Evolutionary conservation across 768 basidiomycete genomes (phyloP).

Genomic region (Clitopilus hobsonii): DNA sequence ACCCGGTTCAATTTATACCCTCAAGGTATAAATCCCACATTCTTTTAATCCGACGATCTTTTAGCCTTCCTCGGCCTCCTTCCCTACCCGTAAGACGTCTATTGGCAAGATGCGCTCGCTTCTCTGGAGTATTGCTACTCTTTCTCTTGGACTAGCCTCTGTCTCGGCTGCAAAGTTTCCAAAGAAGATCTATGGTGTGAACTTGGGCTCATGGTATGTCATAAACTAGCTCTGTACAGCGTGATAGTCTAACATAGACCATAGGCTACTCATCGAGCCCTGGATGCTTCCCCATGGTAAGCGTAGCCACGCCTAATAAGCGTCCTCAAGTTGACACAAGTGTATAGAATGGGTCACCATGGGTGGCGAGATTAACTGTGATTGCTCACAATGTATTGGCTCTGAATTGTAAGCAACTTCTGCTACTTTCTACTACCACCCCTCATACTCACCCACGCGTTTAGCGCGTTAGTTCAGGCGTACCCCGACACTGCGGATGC

Average conservation of each 20-base stretch:
- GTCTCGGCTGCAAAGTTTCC: constrained; percentile 9
- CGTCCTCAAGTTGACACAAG: neutral
- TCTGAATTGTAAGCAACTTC: constrained; percentile 54
- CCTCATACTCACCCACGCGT: neutral
- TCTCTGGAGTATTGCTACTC: constrained; percentile 4
- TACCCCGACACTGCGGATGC: constrained; percentile 55
- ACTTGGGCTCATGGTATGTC: constrained; percentile 35
- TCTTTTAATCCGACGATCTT: no score
- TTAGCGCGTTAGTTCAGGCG: constrained; percentile 55
- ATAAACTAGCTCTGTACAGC: neutral
- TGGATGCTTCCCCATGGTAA: constrained; percentile 78
- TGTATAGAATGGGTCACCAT: constrained; percentile 61
- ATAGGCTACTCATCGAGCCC: constrained; percentile 70
- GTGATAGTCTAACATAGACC: neutral
- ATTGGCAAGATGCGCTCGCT: constrained; percentile 6
- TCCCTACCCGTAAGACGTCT: no score
- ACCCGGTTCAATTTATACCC: neutral
- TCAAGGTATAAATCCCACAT: neutral
- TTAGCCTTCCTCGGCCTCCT: no score
- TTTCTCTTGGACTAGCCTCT: neutral
- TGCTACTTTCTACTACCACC: neutral
- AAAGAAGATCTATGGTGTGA: constrained; percentile 20
- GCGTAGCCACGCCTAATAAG: neutral
- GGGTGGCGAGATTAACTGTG: constrained; percentile 61
- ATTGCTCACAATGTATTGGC: constrained; percentile 60